These are phyloP conservation scores for Cucurbita moschata DNA, from an alignment of 306 rosid genomes.

Conservation along the genomic window DNA sequence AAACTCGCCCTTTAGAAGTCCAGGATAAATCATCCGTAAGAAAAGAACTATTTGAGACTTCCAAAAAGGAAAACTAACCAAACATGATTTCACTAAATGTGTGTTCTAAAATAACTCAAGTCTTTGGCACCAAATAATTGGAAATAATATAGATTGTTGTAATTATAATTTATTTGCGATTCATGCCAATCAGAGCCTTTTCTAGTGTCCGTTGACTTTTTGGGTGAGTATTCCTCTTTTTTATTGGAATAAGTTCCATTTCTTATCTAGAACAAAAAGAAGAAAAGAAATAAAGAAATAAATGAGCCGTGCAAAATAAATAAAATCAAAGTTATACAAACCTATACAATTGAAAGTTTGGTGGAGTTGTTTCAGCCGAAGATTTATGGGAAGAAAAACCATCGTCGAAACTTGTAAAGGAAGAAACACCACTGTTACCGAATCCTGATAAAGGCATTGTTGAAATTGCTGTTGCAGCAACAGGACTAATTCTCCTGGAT, in stretches of 20 bases:
- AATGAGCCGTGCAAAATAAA: background rate
- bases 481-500: slow-evolving; percentile 81
- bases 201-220: background rate
- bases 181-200: background rate
- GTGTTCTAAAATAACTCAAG: background rate
- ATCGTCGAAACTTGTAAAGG: slow-evolving; percentile 79
- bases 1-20: background rate
- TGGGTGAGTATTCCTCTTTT: background rate
- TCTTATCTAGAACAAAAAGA: background rate
- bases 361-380: slow-evolving; percentile 67
- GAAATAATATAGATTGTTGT: background rate
- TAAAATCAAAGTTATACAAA: slow-evolving; percentile 6
- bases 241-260: background rate
- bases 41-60: background rate
- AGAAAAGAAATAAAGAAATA: background rate
- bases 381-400: slow-evolving; percentile 65
- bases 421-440: slow-evolving; percentile 75
- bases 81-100: background rate
- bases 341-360: slow-evolving; percentile 93
- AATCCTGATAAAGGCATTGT: slow-evolving; percentile 98
- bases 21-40: background rate
- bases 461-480: slow-evolving; percentile 94
- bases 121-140: background rate
- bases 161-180: background rate
- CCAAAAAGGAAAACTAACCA: background rate